Base-by-base conservation (phyloP, 306 rosid species). In the Citrullus colocynthis region DNA sequence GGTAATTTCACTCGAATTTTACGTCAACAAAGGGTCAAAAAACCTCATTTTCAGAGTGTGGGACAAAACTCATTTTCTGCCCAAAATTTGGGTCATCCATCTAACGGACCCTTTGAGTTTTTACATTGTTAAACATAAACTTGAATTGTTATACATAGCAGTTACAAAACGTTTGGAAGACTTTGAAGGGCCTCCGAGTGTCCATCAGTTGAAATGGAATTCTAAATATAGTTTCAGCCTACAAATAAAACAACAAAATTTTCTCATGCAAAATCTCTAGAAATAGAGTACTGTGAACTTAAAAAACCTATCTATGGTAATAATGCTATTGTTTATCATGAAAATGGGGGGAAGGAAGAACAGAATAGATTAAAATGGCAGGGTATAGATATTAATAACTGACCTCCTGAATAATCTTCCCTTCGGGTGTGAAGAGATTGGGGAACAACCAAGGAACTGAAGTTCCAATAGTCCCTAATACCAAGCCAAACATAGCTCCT, bases 361-460 rank as follows among this genome's bases (percentile, higher is more conserved):
- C 16, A 34, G n/a, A 20, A 66, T 7, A 16, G 71, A 41, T 41
- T 63, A 42, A 18, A 11, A 62, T 34, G 75, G 66, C 34, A 54
- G 42, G 67, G 42, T 70, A 74, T n/a, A 55, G 71, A 72, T 60
- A 20, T 74, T 70, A 80, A 78, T 80, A 71, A 84, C 90, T 44
- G 36, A 91, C 97, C 97, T 90, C 96, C 67, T 78, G 90, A 74
- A 90, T 81, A 84, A 94, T 86, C 80, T 79, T 87, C 84, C 73
- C 88, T 88, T 94, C 98, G 77, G 78, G 88, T 8, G 98, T 91
- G 83, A 90, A 94, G 66, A 90, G 75, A 62, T 80, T 78, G 66
- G 98, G 97, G 83, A 94, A 87, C 57, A 94, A 82, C 93, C 91
- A 87, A 79, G 92, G 95, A 81, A 94, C 80, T 34, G 78, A 80